Evolutionary conservation across 129 eudicot species (phyloP), one percentile per base, ranked within the genome.

Genomic region (Escallonia herrerae): DNA sequence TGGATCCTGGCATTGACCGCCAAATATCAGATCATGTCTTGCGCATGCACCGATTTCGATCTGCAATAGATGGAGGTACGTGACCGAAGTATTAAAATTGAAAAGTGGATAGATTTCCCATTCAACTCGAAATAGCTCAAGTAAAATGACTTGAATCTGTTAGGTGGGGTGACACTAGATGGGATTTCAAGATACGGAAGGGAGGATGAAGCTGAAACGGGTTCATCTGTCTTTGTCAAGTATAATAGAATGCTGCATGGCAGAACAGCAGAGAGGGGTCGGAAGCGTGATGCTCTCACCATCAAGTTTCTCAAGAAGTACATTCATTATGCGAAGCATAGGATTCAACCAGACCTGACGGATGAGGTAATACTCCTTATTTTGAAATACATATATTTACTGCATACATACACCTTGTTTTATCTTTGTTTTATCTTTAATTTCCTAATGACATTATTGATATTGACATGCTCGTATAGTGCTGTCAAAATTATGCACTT

Each of bases 241-340:
- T 89, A 86, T 67, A 86, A 94, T 48, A 69, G 95, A 63, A 94
- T 80, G 93, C 80, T 94, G 45, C 99, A 94, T 74, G 99, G 99
- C 49, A 79, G 67, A 65, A 86, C 71, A 69, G 49, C 71, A 43
- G 79, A 80, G 5, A 79, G 75, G 80, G 78, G 93, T 52, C 84
- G 78, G 49, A 81, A 84, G 47, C 84, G 69, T 51, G 99, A 94
- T 47, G 81, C 96, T 10, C 82, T 94, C 79, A 86, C 95, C 33
- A 86, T 94, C 76, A 86, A 86, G 78, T 94, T 94, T 79, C 95
- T 94, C 1, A 94, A 94, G 78, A 94, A 89, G 87, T 94, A 86
- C 62, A 94, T 94, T 48, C 95, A 94, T 76, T 89, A 94, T 65
- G 96, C 97, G 6, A 94, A 94, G 72, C 86, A 88, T 77, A 86